Evolutionary conservation across 306 rosid genomes (phyloP).

Genomic region (Fragaria ananassa): DNA sequence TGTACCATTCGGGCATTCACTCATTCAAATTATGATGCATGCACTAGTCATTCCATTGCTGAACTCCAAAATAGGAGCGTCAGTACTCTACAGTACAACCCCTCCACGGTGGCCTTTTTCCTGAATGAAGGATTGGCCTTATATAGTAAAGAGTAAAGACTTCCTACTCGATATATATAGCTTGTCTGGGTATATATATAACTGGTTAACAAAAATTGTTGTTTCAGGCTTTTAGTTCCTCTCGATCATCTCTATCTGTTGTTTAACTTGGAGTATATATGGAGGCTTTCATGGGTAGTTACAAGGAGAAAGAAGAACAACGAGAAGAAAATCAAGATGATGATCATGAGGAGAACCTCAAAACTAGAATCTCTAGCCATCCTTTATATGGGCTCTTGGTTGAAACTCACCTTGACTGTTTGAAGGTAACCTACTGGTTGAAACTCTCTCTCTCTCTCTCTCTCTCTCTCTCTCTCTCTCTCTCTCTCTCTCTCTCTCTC

Average conservation of each 20-base stretch:
- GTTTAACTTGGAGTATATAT: slow-evolving; percentile 11
- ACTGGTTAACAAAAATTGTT: neutral
- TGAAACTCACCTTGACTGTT: slow-evolving; percentile 69
- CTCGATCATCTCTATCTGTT: neutral
- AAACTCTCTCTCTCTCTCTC: too few relatives aligned
- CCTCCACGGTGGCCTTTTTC: neutral
- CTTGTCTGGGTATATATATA: neutral
- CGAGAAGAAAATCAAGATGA: slow-evolving; percentile 13
- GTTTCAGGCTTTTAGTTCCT: neutral
- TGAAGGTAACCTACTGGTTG: slow-evolving; percentile 46
- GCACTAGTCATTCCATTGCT: slow-evolving; percentile 49
- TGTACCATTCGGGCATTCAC: slow-evolving; percentile 2
- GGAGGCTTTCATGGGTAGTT: slow-evolving; percentile 39
- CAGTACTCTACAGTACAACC: slow-evolving; percentile 22
- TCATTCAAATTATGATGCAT: slow-evolving; percentile 35
- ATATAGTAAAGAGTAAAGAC: slow-evolving; percentile 11
- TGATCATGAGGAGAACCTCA: slow-evolving; percentile 53
- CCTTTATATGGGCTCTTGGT: slow-evolving; percentile 61
- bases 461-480: neutral
- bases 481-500: too few relatives aligned
- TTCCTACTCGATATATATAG: neutral
- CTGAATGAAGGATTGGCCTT: neutral
- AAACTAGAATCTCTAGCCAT: slow-evolving; percentile 68
- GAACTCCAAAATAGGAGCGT: slow-evolving; percentile 61
- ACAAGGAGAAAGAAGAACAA: neutral